Evolutionary conservation across 345 rosid species (phyloP).

Genomic region (Orychophragmus violaceus): DNA sequence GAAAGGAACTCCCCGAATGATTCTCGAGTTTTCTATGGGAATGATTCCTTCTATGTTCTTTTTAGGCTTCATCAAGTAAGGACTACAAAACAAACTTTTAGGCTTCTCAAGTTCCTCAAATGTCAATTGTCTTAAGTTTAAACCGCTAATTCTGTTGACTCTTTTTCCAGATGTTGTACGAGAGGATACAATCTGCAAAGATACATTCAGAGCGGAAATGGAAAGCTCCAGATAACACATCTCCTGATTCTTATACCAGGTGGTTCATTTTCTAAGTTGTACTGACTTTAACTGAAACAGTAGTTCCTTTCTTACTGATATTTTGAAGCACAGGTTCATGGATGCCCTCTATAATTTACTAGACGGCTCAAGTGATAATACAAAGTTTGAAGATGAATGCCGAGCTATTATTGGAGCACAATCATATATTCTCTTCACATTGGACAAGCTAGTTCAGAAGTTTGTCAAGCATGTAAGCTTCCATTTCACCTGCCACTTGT

Average conservation of each 20-base stretch:
- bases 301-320: not conserved
- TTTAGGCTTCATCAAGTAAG: slow-evolving; percentile 97
- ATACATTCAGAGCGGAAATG: slow-evolving; percentile 88
- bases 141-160: slow-evolving; percentile 7
- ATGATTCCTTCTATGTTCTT: slow-evolving; percentile 90
- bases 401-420: slow-evolving; percentile 96
- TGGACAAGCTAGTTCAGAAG: slow-evolving; percentile 90
- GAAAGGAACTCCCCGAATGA: slow-evolving; percentile 44
- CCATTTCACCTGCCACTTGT: slow-evolving; percentile 1
- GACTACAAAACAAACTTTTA: slow-evolving; percentile 5
- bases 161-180: slow-evolving; percentile 63
- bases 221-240: slow-evolving; percentile 69
- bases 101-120: not conserved
- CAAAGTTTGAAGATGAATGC: slow-evolving; percentile 96
- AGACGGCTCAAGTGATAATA: slow-evolving; percentile 86
- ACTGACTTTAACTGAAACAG: not conserved
- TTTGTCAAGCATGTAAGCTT: slow-evolving; percentile 79
- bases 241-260: slow-evolving; percentile 86
- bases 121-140: not conserved
- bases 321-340: slow-evolving; percentile 54
- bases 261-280: slow-evolving; percentile 22
- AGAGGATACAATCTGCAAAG: slow-evolving; percentile 92
- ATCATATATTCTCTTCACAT: slow-evolving; percentile 84
- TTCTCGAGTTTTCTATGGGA: slow-evolving; percentile 79
- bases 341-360: slow-evolving; percentile 84